Percentiles rank a stretch among this genome's conserved stretches.
Conservation (phyloP, 2,329 filamentous ascomycete genomes). For the Phialophora verrucosa region DNA sequence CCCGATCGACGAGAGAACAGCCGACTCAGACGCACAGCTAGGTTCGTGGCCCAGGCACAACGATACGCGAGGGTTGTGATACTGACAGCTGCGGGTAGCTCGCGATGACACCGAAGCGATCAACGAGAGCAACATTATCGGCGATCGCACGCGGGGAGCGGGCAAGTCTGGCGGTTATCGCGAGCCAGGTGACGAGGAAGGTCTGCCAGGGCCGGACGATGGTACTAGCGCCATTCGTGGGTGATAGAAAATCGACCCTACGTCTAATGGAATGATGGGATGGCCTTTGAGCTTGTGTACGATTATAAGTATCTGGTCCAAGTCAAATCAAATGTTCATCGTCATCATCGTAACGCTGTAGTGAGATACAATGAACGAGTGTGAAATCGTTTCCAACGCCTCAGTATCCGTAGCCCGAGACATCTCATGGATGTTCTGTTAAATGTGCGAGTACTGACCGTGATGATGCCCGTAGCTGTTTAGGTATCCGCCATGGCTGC, state of each 20-base stretch:
- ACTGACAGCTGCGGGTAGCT: conserved; percentile 12
- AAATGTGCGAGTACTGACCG: not conserved
- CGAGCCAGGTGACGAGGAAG: conserved; percentile 61
- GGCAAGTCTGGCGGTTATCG: conserved; percentile 54
- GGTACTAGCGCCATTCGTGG: conserved; percentile 28
- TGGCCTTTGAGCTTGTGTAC: not conserved
- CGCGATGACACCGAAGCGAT: conserved; percentile 57
- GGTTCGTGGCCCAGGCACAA: conserved; percentile 44
- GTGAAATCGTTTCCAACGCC: not conserved
- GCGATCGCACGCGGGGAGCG: conserved; percentile 55
- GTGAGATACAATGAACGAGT: too few relatives aligned
- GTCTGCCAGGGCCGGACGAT: conserved; percentile 44
- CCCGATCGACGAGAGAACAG: conserved; percentile 50
- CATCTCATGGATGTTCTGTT: not conserved
- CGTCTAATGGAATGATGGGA: not conserved
- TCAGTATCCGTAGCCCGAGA: too few relatives aligned
- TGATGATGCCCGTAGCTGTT: not conserved
- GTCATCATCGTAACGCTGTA: too few relatives aligned
- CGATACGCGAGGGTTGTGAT: not conserved
- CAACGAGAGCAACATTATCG: conserved; percentile 55
- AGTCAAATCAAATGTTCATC: not conserved
- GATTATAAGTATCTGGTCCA: not conserved
- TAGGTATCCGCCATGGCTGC: not conserved
- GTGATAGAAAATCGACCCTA: not conserved
- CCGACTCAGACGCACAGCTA: conserved; percentile 56